phyloP scores from a whole-genome alignment of 1,139 yeast species.

The Yamadazyma trypodendri region DNA sequence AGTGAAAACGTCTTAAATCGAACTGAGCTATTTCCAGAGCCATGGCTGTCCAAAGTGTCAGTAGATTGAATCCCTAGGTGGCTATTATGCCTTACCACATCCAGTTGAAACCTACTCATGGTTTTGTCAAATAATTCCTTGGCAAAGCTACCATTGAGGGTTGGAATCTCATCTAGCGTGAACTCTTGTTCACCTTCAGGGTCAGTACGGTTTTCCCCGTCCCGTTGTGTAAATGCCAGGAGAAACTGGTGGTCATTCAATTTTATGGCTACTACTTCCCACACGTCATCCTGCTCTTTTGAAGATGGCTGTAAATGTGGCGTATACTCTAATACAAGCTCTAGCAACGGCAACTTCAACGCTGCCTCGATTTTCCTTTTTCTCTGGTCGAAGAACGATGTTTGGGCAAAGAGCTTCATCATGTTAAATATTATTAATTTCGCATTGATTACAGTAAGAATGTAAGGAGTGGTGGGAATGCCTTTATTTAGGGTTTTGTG shows the following conservation, averaged over 20 bases:
- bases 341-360: slow-evolving; percentile 30
- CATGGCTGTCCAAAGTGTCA: slow-evolving; percentile 6
- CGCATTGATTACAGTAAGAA: too few relatives aligned
- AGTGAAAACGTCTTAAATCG: slow-evolving; percentile 13
- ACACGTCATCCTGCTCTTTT: slow-evolving; percentile 26
- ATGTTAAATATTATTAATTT: slow-evolving; percentile 1
- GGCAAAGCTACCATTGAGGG: slow-evolving; percentile 29
- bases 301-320: slow-evolving; percentile 34
- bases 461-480: too few relatives aligned
- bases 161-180: slow-evolving; percentile 26
- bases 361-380: slow-evolving; percentile 23
- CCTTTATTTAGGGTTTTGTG: neutral
- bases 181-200: slow-evolving; percentile 5
- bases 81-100: slow-evolving; percentile 8
- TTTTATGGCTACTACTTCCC: slow-evolving; percentile 39
- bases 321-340: slow-evolving; percentile 27
- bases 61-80: slow-evolving; percentile 10
- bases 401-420: slow-evolving; percentile 9
- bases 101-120: slow-evolving; percentile 15
- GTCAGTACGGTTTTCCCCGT: slow-evolving; percentile 1
- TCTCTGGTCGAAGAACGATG: slow-evolving; percentile 31
- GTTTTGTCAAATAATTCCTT: slow-evolving; percentile 24
- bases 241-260: slow-evolving; percentile 23
- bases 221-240: slow-evolving; percentile 1
- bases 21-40: slow-evolving; percentile 7